These are phyloP conservation scores for Penicillium ucsense DNA, from an alignment of 495 filamentous ascomycete genomes.

Conservation along the genomic window DNA sequence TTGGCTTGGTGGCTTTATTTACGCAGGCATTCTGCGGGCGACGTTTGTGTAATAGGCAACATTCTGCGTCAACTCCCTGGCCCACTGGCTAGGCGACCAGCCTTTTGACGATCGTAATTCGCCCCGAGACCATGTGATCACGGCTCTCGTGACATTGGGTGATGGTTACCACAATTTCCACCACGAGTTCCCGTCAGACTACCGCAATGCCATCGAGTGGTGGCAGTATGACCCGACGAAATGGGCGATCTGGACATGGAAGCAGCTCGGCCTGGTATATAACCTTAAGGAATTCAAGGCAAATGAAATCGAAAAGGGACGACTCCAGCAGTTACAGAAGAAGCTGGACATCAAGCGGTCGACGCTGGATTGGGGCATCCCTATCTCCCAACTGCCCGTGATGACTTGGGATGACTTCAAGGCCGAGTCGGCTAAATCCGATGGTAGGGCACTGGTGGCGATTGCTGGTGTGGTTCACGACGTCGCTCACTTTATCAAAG, in stretches of 20 bases:
- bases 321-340: conserved; percentile 88
- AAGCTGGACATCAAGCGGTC: conserved; percentile 85
- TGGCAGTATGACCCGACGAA: conserved; percentile 94
- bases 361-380: conserved; percentile 80
- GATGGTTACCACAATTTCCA: conserved; percentile 98
- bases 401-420: conserved; percentile 84
- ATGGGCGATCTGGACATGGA: conserved; percentile 83
- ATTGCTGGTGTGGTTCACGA: conserved; percentile 89
- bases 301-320: conserved; percentile 93
- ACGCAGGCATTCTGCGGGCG: conserved; percentile 77
- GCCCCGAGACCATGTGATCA: conserved; percentile 83
- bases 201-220: conserved; percentile 91
- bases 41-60: conserved; percentile 94
- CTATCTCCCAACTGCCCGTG: conserved; percentile 80
- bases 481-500: conserved; percentile 73
- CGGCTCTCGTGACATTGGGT: conserved; percentile 79
- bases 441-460: conserved; percentile 69
- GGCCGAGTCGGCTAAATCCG: conserved; percentile 62
- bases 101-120: conserved; percentile 93
- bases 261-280: conserved; percentile 77
- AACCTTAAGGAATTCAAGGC: conserved; percentile 85
- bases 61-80: conserved; percentile 92
- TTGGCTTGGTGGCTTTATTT: conserved; percentile 75
- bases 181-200: conserved; percentile 88
- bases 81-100: conserved; percentile 92